Base-by-base conservation (phyloP, 305 asterid genomes). In the Nicotiana rustica region DNA sequence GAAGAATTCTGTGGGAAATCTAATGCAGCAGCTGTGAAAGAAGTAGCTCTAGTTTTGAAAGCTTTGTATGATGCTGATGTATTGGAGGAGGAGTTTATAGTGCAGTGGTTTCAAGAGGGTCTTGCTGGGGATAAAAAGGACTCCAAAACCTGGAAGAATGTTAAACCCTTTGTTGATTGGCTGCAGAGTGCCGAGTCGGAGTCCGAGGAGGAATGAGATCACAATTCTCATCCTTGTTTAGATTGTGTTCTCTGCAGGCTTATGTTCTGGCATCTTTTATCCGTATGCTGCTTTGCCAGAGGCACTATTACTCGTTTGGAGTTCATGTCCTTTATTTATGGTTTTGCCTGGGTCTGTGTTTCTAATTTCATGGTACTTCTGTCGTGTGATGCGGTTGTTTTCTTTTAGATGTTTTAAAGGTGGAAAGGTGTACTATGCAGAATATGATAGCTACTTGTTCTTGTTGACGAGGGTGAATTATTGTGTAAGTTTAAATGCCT, bases 141-240 rank as follows among this genome's bases (percentile, higher is more conserved):
- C 29, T 85, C 85, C 0, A 64, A 85, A 14, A 38, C 87, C 9
- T 90, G 91, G 93, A 87, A 86, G 87, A 88, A 86, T 79, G 86
- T 85, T 49, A 83, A 86, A 82, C 90, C 93, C 44, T 90, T 90
- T 19, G 41, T 90, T 47, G 89, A 88, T 8, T 90, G 93, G 91
- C 88, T 90, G 55, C 89, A 84, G 79, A 86, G 57, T 33, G 91
- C 91, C 0, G 93, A 90, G 83, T 90, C 89, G 0, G 93, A 87
- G 67, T 79, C 86, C 3, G 91, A 88, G 31, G 91, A 83, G 65
- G 93, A 90, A 62, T 90, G 87, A 88, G 19, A 64, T 25, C 82
- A 7, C 44, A 36, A 29, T 10, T 3, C 9, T 21, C 1, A 5
- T 18, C 14, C 25, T 61, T 64, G 47, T 79, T n/a, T 19, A 61